Percentiles rank a stretch among this genome's conserved stretches.
Evolutionary conservation across 2,329 filamentous ascomycete genomes (phyloP).

Genomic region (Massarina eburnea): DNA sequence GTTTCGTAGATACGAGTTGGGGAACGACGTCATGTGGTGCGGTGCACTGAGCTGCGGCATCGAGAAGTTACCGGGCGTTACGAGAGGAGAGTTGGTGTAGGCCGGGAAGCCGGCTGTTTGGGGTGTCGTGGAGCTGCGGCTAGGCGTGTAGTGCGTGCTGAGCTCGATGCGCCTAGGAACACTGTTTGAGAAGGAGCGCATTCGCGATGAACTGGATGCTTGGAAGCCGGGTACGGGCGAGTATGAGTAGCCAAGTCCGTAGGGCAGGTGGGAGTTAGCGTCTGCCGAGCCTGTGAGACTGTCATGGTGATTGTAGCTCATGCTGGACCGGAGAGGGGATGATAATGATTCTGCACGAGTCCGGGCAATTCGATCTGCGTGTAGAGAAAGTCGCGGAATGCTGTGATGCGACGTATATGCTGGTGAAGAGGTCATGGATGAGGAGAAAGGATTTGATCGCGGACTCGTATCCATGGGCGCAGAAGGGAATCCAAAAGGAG

Average conservation of each 20-base stretch:
- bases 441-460: slow-evolving; percentile 44
- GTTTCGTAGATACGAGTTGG: slow-evolving; percentile 41
- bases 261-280: slow-evolving; percentile 35
- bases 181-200: slow-evolving; percentile 44
- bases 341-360: slow-evolving; percentile 46
- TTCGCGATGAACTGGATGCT: slow-evolving; percentile 38
- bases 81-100: slow-evolving; percentile 44
- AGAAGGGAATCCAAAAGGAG: slow-evolving; percentile 44
- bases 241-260: slow-evolving; percentile 44
- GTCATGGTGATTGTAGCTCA: slow-evolving; percentile 45
- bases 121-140: slow-evolving; percentile 37
- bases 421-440: slow-evolving; percentile 34
- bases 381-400: slow-evolving; percentile 47
- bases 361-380: slow-evolving; percentile 46
- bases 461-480: slow-evolving; percentile 39
- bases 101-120: slow-evolving; percentile 45
- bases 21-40: slow-evolving; percentile 42
- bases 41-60: slow-evolving; percentile 45
- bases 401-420: slow-evolving; percentile 42
- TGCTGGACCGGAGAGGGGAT: slow-evolving; percentile 50
- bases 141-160: slow-evolving; percentile 43
- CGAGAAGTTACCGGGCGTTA: slow-evolving; percentile 37
- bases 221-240: slow-evolving; percentile 45
- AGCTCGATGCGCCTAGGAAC: slow-evolving; percentile 45
- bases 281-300: slow-evolving; percentile 28